These are phyloP conservation scores for Hamamelis virginiana DNA, from an alignment of 164 flowering plant genomes.

Conservation along the genomic window DNA sequence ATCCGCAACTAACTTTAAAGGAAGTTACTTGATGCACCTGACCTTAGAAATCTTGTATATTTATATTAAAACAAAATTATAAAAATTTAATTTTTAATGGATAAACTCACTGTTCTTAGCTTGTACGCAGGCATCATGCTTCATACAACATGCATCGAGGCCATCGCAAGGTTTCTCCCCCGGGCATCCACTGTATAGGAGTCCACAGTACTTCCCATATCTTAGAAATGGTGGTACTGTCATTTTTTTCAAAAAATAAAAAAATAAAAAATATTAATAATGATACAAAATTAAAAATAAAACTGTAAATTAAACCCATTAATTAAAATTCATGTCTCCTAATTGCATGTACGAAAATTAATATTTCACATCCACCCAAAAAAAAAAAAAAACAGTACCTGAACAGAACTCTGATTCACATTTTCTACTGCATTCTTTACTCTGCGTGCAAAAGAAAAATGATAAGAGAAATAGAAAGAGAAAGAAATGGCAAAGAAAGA, in stretches of 20 bases:
- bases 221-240: constrained; percentile 87
- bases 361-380: background rate
- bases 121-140: constrained; percentile 80
- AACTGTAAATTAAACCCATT: background rate
- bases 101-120: constrained; percentile 53
- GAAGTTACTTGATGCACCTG: too few species aligned
- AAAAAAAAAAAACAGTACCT: constrained; percentile 34
- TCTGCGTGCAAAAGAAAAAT: constrained; percentile 26
- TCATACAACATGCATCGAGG: constrained; percentile 87
- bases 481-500: background rate
- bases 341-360: background rate
- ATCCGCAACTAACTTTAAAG: too few species aligned
- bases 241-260: background rate
- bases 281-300: too few species aligned
- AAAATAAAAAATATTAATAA: background rate
- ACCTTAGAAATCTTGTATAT: too few species aligned
- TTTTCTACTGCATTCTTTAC: constrained; percentile 69
- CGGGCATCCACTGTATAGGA: constrained; percentile 85
- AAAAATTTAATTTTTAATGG: background rate
- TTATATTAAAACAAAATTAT: too few species aligned
- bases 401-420: constrained; percentile 85
- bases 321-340: background rate
- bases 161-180: constrained; percentile 95
- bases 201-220: constrained; percentile 98
- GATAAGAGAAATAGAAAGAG: background rate